These are phyloP conservation scores for Emergomyces pasteurianus DNA, from an alignment of 2,329 filamentous ascomycete genomes.

Conservation along the genomic window DNA sequence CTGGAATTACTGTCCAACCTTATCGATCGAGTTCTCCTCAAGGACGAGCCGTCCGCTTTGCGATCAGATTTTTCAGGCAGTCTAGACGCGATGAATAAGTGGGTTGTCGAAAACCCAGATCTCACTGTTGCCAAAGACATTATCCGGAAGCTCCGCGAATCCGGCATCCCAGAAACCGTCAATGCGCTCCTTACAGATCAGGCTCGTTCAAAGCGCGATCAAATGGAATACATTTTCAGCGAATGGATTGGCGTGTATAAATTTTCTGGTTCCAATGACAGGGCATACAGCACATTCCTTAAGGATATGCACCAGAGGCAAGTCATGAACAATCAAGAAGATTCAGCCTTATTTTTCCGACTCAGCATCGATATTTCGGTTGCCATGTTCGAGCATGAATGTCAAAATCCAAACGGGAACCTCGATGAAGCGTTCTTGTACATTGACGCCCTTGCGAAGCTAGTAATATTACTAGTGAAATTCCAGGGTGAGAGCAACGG, in stretches of 20 bases:
- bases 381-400: slow-evolving; percentile 61
- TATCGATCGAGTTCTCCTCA: slow-evolving; percentile 66
- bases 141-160: slow-evolving; percentile 50
- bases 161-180: slow-evolving; percentile 43
- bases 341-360: slow-evolving; percentile 68
- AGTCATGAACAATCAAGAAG: slow-evolving; percentile 61
- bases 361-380: slow-evolving; percentile 70
- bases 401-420: slow-evolving; percentile 48
- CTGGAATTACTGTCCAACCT: slow-evolving; percentile 71
- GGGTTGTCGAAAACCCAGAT: slow-evolving; percentile 62
- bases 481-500: slow-evolving; percentile 53
- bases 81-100: slow-evolving; percentile 66
- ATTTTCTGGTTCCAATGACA: slow-evolving; percentile 63
- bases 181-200: slow-evolving; percentile 46
- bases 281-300: slow-evolving; percentile 62
- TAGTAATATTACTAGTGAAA: slow-evolving; percentile 64
- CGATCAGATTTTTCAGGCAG: slow-evolving; percentile 79
- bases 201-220: slow-evolving; percentile 54
- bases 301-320: slow-evolving; percentile 67
- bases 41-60: slow-evolving; percentile 63
- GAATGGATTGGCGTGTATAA: slow-evolving; percentile 83
- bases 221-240: slow-evolving; percentile 89
- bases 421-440: slow-evolving; percentile 50
- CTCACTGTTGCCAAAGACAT: slow-evolving; percentile 57
- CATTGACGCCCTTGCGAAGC: slow-evolving; percentile 70